Percentiles rank a stretch among this genome's conserved stretches.
Evolutionary conservation across 441 rosid species (phyloP).

Genomic region (Mallotus repandus): DNA sequence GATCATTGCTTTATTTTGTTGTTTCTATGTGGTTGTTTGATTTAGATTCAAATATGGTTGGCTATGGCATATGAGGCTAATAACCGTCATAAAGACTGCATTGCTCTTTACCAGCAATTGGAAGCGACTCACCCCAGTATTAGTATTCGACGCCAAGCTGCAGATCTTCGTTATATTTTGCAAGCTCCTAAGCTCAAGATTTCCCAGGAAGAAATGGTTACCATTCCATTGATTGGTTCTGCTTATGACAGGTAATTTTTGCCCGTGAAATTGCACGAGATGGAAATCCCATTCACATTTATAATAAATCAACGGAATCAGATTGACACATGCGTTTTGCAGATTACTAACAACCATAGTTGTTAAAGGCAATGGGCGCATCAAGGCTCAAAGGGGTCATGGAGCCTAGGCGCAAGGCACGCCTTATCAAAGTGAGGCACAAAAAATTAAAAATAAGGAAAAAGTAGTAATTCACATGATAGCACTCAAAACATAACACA

Average conservation of each 20-base stretch:
- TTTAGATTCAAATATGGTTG: constrained; percentile 95
- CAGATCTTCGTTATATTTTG: constrained; percentile 78
- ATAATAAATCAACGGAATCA: too few species aligned
- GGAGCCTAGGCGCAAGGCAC: too few species aligned
- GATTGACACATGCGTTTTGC: constrained; percentile 1
- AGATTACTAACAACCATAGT: neutral
- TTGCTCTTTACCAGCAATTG: constrained; percentile 78
- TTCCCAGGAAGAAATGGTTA: constrained; percentile 90
- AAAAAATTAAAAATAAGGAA: too few species aligned
- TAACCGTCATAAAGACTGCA: constrained; percentile 84
- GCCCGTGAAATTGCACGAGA: neutral
- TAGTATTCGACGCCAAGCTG: constrained; percentile 92
- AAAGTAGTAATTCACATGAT: too few species aligned
- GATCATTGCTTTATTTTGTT: neutral
- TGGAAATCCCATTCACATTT: too few species aligned
- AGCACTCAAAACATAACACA: too few species aligned
- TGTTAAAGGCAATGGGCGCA: too few species aligned
- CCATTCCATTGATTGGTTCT: constrained; percentile 80
- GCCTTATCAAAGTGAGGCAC: too few species aligned
- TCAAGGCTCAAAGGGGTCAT: too few species aligned
- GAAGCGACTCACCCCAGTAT: constrained; percentile 74
- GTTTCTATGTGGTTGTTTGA: constrained; percentile 11
- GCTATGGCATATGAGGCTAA: constrained; percentile 99
- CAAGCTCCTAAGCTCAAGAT: constrained; percentile 98
- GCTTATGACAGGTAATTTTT: constrained; percentile 67